Evolutionary conservation across 345 rosid genomes (phyloP), one percentile per base, ranked within the genome.

Genomic region (Chamaenerion angustifolium): DNA sequence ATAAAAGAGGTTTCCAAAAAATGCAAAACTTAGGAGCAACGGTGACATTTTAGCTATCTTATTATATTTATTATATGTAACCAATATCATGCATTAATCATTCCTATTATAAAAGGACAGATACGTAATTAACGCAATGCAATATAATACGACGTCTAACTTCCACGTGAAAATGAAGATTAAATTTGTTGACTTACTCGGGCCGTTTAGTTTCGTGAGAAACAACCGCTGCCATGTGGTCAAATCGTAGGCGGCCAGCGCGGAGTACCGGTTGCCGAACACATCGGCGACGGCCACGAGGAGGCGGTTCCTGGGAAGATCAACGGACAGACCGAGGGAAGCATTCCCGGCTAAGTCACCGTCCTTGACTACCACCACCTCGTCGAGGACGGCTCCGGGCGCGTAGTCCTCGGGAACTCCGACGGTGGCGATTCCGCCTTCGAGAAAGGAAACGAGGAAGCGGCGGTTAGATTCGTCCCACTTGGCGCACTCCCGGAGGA

Each of bases 401-500:
- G 54, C 13, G 60, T 68, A 45, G 31, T 54, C 66, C 1, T 50
- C 56, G 3, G 88, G 85, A 42, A 89, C 79, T 23, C 35, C 58
- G 44, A 89, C 60, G 69, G 79, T 65, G 14, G 85, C 95, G 58
- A 89, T 43, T 46, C 94, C 89, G 1, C 95, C 94, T 40, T 79
- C 94, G 49, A 89, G 46, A 73, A 66, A 81, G 63, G 88, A 80
- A 64, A 83, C 82, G 64, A 89, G 73, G 75, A 89, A 89, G 14
- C 94, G 79, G 49, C 67, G 74, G 64, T 71, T 56, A 12, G 49
- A 61, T 3, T 66, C 75, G 69, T 89, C 97, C 97, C 97, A 89
- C 80, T 85, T 85, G 57, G 90, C 85, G 72, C 81, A 74, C 75
- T 85, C 97, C 14, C 94, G 83, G 68, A 89, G 14, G 67, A 62